phyloP scores from a whole-genome alignment of 129 eudicot species.

The carrot (Daucus carota) region DNA sequence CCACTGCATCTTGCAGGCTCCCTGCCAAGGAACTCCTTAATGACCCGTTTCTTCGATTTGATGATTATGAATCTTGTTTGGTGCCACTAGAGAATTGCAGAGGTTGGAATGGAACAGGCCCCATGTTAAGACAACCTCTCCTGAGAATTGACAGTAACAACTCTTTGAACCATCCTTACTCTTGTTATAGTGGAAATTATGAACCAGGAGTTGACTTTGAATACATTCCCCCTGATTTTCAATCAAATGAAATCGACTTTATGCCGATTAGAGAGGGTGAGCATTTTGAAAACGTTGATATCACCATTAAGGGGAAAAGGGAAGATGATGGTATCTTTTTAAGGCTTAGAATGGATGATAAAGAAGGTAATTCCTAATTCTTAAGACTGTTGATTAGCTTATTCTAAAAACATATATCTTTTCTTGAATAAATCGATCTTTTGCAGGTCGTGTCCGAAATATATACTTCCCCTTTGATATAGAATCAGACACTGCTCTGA shows the following conservation, averaged over 20 bases:
- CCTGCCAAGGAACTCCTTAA: slow-evolving; percentile 70
- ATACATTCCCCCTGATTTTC: slow-evolving; percentile 24
- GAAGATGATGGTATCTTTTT: slow-evolving; percentile 59
- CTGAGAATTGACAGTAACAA: slow-evolving; percentile 18
- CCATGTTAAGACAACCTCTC: slow-evolving; percentile 28
- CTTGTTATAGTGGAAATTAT: slow-evolving; percentile 28
- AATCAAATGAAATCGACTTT: slow-evolving; percentile 40
- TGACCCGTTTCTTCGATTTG: slow-evolving; percentile 72
- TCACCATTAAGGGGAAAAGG: slow-evolving; percentile 62
- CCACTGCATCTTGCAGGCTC: slow-evolving; percentile 59
- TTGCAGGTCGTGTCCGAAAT: slow-evolving; percentile 71
- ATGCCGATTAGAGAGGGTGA: slow-evolving; percentile 40
- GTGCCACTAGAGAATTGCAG: slow-evolving; percentile 37
- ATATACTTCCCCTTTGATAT: slow-evolving; percentile 79
- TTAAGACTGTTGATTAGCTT: background rate
- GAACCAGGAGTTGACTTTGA: slow-evolving; percentile 40
- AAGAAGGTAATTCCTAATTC: slow-evolving; percentile 44
- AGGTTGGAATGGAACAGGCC: slow-evolving; percentile 37
- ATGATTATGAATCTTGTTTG: slow-evolving; percentile 37
- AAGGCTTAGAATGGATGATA: slow-evolving; percentile 67
- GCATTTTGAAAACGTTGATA: slow-evolving; percentile 39
- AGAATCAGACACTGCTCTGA: slow-evolving; percentile 64
- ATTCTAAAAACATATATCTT: background rate
- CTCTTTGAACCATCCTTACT: slow-evolving; percentile 23
- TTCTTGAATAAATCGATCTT: background rate